Evolutionary conservation across 139 green algal species (phyloP).

Genomic region (Picochlorum sp.): DNA sequence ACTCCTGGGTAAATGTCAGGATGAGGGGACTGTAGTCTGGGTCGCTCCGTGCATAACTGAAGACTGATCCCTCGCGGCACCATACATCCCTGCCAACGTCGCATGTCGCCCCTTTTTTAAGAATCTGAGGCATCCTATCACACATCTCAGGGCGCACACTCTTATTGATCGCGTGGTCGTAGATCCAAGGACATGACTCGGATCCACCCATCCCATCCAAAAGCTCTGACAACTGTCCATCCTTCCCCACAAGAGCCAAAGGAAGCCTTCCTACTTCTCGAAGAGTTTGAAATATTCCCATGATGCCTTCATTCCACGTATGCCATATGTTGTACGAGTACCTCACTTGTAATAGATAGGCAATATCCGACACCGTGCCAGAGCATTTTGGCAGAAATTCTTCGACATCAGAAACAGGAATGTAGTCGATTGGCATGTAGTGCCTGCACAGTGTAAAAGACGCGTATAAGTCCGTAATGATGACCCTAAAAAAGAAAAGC

Average conservation of each 20-base stretch:
- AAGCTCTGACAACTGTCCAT: slow-evolving; percentile 16
- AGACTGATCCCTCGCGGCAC: background rate
- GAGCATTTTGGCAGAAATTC: slow-evolving; percentile 3
- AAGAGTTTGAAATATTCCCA: slow-evolving; percentile 28
- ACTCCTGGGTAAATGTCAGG: slow-evolving; percentile 17
- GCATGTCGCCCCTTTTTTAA: background rate
- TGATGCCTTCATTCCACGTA: slow-evolving; percentile 14
- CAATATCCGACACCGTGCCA: slow-evolving; percentile 13
- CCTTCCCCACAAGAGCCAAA: slow-evolving; percentile 16
- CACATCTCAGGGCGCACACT: background rate
- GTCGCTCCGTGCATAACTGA: slow-evolving; percentile 17
- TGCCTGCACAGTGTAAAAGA: background rate
- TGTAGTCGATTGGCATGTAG: slow-evolving; percentile 19
- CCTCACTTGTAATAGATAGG: slow-evolving; percentile 31
- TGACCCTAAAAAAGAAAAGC: background rate
- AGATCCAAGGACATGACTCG: slow-evolving; percentile 6
- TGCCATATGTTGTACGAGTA: slow-evolving; percentile 39
- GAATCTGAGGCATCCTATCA: background rate
- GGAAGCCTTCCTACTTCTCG: slow-evolving; percentile 28
- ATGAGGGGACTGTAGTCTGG: slow-evolving; percentile 18
- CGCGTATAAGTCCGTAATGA: background rate
- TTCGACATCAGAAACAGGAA: slow-evolving; percentile 20
- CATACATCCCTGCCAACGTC: slow-evolving; percentile 3
- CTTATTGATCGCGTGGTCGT: background rate
- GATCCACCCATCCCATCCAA: slow-evolving; percentile 5